Percentiles rank a stretch among this genome's conserved stretches.
Evolutionary conservation across 345 rosid genomes (phyloP).

Genomic region (Litchi chinensis): DNA sequence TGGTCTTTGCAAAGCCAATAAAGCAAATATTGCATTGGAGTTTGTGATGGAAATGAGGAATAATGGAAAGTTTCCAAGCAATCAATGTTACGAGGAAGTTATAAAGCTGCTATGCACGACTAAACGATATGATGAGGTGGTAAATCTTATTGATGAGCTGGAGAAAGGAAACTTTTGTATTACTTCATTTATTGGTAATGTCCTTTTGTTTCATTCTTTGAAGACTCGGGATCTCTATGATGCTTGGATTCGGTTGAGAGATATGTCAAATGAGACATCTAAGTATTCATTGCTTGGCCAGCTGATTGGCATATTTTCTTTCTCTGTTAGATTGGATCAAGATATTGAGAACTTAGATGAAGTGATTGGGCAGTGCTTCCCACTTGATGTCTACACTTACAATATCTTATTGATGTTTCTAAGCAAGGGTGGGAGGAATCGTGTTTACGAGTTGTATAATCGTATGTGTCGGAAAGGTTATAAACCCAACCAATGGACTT

Average conservation of each 20-base stretch:
- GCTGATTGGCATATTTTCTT: conserved; percentile 66
- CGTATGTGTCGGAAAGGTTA: conserved; percentile 56
- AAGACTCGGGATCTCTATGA: conserved; percentile 47
- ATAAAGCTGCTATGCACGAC: conserved; percentile 44
- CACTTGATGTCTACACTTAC: conserved; percentile 53
- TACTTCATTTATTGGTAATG: conserved; percentile 76
- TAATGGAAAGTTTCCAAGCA: conserved; percentile 48
- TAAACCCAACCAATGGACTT: conserved; percentile 64
- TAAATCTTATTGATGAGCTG: conserved; percentile 53
- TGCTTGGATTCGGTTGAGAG: conserved; percentile 57
- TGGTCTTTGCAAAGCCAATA: conserved; percentile 61
- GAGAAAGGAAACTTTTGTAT: conserved; percentile 49
- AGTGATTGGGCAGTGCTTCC: conserved; percentile 63
- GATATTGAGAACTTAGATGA: conserved; percentile 50
- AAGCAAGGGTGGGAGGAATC: conserved; percentile 35
- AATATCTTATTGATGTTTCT: conserved; percentile 63
- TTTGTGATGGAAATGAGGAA: conserved; percentile 50
- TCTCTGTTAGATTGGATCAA: conserved; percentile 30
- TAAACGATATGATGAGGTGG: conserved; percentile 41
- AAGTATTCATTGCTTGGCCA: conserved; percentile 52
- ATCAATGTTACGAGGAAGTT: conserved; percentile 59
- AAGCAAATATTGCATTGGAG: conserved; percentile 48
- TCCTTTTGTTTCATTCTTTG: conserved; percentile 58
- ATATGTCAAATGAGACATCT: conserved; percentile 40
- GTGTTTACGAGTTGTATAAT: conserved; percentile 48